Percentiles rank a stretch among this genome's conserved stretches.
Evolutionary conservation across 2,329 filamentous ascomycete species (phyloP).

Genomic region (Sarocladium brachiariae): DNA sequence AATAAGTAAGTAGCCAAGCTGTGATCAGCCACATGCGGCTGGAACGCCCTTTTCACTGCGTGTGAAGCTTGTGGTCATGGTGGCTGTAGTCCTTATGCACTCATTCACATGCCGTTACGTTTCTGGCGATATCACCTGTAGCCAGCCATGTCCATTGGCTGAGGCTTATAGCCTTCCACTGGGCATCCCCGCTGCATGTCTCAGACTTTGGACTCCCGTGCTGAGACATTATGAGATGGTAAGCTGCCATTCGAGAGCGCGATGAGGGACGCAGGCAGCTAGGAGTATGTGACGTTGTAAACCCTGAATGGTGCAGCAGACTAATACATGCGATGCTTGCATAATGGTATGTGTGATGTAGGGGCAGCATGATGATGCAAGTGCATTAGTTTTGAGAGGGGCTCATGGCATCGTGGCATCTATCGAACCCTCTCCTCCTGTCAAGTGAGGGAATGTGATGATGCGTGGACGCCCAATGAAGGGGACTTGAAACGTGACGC

Average conservation of each 20-base stretch:
- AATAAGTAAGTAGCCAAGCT: too few species aligned
- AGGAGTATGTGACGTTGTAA: neutral
- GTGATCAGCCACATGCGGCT: too few species aligned
- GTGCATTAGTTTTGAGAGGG: neutral
- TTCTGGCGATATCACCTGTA: neutral
- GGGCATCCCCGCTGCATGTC: conserved; percentile 8
- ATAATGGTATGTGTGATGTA: neutral
- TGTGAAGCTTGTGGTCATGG: neutral
- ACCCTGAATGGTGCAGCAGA: neutral
- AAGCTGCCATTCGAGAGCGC: neutral
- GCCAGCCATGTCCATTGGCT: neutral
- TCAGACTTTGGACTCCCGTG: neutral
- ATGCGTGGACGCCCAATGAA: conserved; percentile 1
- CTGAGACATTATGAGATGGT: neutral
- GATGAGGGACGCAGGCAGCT: neutral
- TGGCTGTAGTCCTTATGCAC: neutral
- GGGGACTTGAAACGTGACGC: neutral
- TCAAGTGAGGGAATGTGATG: neutral
- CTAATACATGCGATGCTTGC: neutral
- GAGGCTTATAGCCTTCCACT: neutral
- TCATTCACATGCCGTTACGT: neutral
- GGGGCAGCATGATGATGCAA: neutral
- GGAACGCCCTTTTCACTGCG: too few species aligned
- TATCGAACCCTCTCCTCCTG: neutral
- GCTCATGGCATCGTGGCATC: neutral